Evolutionary conservation across 768 basidiomycete species (phyloP), one percentile per base, ranked within the genome.

Genomic region (Suillus tomentosus): DNA sequence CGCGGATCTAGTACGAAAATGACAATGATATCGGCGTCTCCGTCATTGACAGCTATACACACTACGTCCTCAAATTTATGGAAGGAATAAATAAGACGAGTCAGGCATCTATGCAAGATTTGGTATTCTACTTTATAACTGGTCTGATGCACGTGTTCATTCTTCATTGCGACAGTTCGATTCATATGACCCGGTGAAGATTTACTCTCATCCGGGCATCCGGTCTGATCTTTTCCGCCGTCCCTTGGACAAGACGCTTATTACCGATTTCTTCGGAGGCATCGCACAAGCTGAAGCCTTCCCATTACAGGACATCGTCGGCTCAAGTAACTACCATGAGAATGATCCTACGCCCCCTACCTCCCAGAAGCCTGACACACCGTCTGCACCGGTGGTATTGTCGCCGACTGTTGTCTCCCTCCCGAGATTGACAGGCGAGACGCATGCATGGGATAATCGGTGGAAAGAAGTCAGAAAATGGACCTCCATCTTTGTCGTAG

Each of bases 11-110:
- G 95, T 89, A 98, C 70, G 91, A 94, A 72, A 94, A 92, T 71
- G 97, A 99, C 79, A 80, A 88, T 42, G 96, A 98, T 67, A 88
- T 99, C 36, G 97, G 97, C 3, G 94, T 99, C 0, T 89, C 95
- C 0, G 95, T 99, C 57, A 97, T 98, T 66, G 97, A 99, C 73
- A 87, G 88, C 15, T 99, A 87, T 73, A 99, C 96, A 0, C 97
- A 99, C 77, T 91, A 91, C 70, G 82, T 96, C 36, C 85, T 99
- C 11, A 85, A 95, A 66, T 95, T 87, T 75, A 88, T 99, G 83
- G 97, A 99, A 74, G 84, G 86, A 19, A 89, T 96, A 70, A 93
- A 95, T 78, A 97, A 97, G 77, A 96, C 96, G 0, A 91, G 89
- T 56, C 85, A 87, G 51, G 81, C 82, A 19, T 90, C 91, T 15